Percentiles rank a stretch among this genome's conserved stretches.
Conservation (phyloP, 495 filamentous ascomycete genomes). For the Clavariopsis aquatica region DNA sequence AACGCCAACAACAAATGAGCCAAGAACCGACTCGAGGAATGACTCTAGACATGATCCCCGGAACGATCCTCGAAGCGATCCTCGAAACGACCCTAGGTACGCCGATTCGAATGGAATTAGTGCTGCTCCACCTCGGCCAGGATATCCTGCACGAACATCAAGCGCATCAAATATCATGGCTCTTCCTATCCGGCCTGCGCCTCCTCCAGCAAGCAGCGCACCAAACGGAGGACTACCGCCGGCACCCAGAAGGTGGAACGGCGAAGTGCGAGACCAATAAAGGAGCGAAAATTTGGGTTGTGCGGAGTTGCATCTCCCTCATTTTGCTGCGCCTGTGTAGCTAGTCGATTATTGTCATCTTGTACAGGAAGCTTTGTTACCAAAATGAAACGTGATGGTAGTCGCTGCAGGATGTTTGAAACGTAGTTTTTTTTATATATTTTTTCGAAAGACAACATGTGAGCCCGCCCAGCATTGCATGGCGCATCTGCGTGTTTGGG, state of each 20-base stretch:
- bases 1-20: slow-evolving; percentile 19
- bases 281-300: background rate
- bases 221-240: slow-evolving; percentile 30
- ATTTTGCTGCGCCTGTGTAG: background rate
- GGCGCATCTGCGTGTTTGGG: slow-evolving; percentile 4
- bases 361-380: background rate
- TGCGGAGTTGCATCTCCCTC: slow-evolving; percentile 4
- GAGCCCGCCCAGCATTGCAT: slow-evolving; percentile 2
- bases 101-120: slow-evolving; percentile 21
- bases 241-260: slow-evolving; percentile 33
- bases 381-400: background rate
- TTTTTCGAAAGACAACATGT: no score
- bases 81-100: slow-evolving; percentile 1
- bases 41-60: background rate
- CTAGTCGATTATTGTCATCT: background rate
- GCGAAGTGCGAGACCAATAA: slow-evolving; percentile 20
- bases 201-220: slow-evolving; percentile 19
- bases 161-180: slow-evolving; percentile 38
- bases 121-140: slow-evolving; percentile 28
- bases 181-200: slow-evolving; percentile 36
- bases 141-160: slow-evolving; percentile 34
- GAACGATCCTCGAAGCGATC: background rate
- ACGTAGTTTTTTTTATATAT: background rate
- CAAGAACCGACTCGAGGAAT: background rate
- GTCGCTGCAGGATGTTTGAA: background rate